Percentiles rank a stretch among this genome's conserved stretches.
These are phyloP conservation scores for Paecilomyces formosus DNA, from an alignment of 2,329 filamentous ascomycete species.

Conservation along the genomic window DNA sequence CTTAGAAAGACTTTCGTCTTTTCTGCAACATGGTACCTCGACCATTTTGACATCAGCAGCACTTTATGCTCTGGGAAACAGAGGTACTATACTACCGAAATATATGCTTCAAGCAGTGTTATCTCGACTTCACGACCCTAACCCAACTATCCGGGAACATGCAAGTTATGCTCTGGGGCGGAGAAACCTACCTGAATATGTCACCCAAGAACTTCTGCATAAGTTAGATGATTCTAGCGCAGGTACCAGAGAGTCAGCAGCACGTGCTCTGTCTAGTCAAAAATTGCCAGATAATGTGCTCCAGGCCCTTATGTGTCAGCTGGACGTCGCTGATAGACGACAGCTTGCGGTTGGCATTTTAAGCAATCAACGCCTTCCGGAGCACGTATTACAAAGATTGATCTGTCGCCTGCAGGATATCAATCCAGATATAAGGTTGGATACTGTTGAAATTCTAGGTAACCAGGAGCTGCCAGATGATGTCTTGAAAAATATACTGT, in stretches of 20 bases:
- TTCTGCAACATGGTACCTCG: not conserved
- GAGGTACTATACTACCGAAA: not conserved
- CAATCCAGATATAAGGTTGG: not conserved
- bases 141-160: not conserved
- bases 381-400: not conserved
- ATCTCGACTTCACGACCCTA: not conserved
- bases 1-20: not conserved
- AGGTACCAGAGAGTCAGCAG: not conserved
- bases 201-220: not conserved
- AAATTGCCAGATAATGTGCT: not conserved
- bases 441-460: not conserved
- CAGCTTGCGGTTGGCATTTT: not conserved
- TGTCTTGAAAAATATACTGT: not conserved
- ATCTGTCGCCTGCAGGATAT: not conserved
- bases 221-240: not conserved
- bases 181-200: not conserved
- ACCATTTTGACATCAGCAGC: not conserved
- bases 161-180: not conserved
- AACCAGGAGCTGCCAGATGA: not conserved
- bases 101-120: not conserved
- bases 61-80: not conserved
- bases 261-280: not conserved
- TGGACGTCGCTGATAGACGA: not conserved
- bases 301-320: not conserved
- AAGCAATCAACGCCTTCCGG: not conserved